phyloP scores from a whole-genome alignment of 2,329 filamentous ascomycete species.

The Diaporthe vaccinii region DNA sequence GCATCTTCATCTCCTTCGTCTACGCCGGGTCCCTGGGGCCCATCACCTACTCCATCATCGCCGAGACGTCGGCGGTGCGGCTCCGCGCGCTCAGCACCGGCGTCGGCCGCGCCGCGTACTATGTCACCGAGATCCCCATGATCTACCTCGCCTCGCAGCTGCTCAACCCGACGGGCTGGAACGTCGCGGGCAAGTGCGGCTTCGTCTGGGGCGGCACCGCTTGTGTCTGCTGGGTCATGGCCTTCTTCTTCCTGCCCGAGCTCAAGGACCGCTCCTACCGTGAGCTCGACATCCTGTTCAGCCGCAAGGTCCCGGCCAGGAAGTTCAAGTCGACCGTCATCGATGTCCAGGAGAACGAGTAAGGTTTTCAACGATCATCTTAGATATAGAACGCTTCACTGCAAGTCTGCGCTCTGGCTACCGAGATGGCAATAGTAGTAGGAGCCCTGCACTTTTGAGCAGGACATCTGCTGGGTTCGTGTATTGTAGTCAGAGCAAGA shows the following conservation, averaged over 20 bases:
- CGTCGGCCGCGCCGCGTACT: constrained; percentile 74
- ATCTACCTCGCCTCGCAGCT: constrained; percentile 74
- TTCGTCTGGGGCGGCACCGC: constrained; percentile 62
- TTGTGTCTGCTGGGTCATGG: constrained; percentile 54
- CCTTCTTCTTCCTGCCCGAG: constrained; percentile 60
- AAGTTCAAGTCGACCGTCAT: constrained; percentile 60
- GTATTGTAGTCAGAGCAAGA: background rate
- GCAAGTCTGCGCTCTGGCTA: no score
- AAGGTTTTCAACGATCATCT: constrained; percentile 24
- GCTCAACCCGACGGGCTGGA: constrained; percentile 67
- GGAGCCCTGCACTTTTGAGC: background rate
- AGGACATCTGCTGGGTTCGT: no score
- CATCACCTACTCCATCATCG: constrained; percentile 76
- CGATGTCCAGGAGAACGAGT: constrained; percentile 57
- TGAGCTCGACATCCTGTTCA: constrained; percentile 60
- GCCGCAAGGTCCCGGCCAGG: constrained; percentile 55
- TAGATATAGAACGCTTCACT: background rate
- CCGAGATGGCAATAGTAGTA: background rate
- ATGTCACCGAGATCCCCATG: constrained; percentile 74
- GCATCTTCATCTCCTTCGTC: constrained; percentile 74
- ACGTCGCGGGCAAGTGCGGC: constrained; percentile 60
- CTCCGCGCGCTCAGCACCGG: constrained; percentile 76
- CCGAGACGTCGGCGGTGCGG: constrained; percentile 75
- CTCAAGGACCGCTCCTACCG: constrained; percentile 60
- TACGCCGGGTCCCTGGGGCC: constrained; percentile 74